Evolutionary conservation across 768 basidiomycete genomes (phyloP), one percentile per base, ranked within the genome.

Genomic region (Dacryopinax spathularia): DNA sequence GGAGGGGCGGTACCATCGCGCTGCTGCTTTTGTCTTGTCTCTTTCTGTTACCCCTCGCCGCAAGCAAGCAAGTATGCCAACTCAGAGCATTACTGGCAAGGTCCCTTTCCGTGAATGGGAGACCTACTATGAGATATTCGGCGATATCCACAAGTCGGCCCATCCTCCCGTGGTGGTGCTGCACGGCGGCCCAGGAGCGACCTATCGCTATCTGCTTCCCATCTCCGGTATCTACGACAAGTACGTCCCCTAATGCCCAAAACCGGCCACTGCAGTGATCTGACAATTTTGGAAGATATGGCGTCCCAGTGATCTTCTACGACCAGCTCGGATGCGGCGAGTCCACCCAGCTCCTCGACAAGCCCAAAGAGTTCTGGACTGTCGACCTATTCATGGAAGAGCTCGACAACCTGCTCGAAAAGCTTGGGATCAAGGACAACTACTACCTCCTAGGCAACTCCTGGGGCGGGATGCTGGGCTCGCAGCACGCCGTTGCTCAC

Each of bases 251-350:
- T 56, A 5, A n/a, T n/a, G n/a, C n/a, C n/a, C n/a, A n/a, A n/a
- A n/a, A n/a, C n/a, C n/a, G n/a, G n/a, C n/a, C n/a, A n/a, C n/a
- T n/a, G n/a, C 25, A 31, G 9, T 29, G 48, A 5, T 31, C 48
- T 56, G 60, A 29, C 31, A 22, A 60, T 31, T 31, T 18, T 10
- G 37, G 20, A 34, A 39, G 43, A 25, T 33, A 44, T 36, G 22
- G 31, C 33, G 39, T 64, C 15, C 66, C 63, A 25, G 63, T 66
- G 39, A 39, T 66, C 18, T 33, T 64, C 29, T 66, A 66, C 61
- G 66, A 66, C 59, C 66, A 66, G 44, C 37, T 66, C 63, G 66
- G 66, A 16, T 60, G 56, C 37, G 66, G 66, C 60, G 35, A 59
- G 2, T 64, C 64, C 10, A 66, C 63, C 10, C 66, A 66, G 44